These are phyloP conservation scores for Westerdykella sp. DNA, from an alignment of 2,329 filamentous ascomycete genomes.

Conservation along the genomic window DNA sequence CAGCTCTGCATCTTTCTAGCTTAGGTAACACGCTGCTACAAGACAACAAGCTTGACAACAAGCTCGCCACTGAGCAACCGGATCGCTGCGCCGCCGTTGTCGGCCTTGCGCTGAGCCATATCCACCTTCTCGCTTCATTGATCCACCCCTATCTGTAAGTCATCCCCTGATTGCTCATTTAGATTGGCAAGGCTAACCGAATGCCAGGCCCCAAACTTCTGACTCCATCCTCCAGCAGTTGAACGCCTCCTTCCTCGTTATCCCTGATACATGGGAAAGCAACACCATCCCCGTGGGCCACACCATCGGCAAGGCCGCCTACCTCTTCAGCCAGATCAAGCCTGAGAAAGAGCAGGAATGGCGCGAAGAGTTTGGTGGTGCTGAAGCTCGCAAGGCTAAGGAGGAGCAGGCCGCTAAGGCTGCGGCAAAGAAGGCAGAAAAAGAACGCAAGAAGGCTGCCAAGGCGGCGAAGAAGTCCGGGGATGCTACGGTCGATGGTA, in stretches of 20 bases:
- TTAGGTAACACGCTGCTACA: constrained; percentile 55
- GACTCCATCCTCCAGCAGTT: constrained; percentile 73
- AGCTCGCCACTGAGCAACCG: constrained; percentile 54
- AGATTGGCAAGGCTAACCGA: constrained; percentile 6
- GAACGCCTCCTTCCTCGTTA: constrained; percentile 49
- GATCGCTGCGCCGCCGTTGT: constrained; percentile 58
- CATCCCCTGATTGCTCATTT: not conserved
- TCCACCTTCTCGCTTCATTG: constrained; percentile 72
- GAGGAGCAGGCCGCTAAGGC: constrained; percentile 61
- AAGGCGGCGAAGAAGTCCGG: constrained; percentile 51
- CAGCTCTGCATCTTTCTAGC: constrained; percentile 60
- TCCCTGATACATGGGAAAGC: constrained; percentile 47
- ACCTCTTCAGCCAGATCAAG: constrained; percentile 79
- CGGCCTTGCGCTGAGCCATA: constrained; percentile 74
- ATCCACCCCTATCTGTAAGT: constrained; percentile 70
- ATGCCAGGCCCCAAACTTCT: constrained; percentile 36
- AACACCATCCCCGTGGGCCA: constrained; percentile 55
- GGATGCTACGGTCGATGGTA: constrained; percentile 63
- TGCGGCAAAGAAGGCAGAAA: constrained; percentile 55
- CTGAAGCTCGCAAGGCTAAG: constrained; percentile 59
- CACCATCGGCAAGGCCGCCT: constrained; percentile 70
- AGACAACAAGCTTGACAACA: constrained; percentile 54
- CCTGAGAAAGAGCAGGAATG: constrained; percentile 76
- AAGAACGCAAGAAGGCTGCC: constrained; percentile 55
- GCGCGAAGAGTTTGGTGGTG: constrained; percentile 67